Evolutionary conservation across 306 rosid genomes (phyloP), one percentile per base, ranked within the genome.

Genomic region (Datisca glomerata): DNA sequence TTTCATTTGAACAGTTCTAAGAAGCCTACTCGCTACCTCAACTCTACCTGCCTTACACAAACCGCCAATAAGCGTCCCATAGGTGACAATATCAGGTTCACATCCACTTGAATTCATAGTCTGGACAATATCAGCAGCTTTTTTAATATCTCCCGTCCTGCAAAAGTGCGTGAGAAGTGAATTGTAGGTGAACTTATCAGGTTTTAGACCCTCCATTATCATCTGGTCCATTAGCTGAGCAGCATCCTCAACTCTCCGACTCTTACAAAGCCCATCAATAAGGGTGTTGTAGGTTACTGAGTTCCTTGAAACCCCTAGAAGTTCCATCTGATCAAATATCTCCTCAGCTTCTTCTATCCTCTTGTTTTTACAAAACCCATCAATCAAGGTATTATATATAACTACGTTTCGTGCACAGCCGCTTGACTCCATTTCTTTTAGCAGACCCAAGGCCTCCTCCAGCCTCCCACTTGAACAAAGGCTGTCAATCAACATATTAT

Each of bases 281-380:
- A 89, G 86, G 8, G 79, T 72, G 60, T 89, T 89, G 61, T 89
- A 89, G 13, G 86, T 77, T 44, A 83, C 73, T 1, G 93, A 60
- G 56, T 72, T 73, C 71, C 93, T 83, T 1, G 95, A 89, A 59
- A 83, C 78, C 48, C 95, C 97, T 6, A 60, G 74, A 49, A 89
- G 70, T 56, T 89, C 97, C 95, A 89, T 89, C 73, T 74, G 80
- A 64, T 89, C 97, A 56, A 89, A 89, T 53, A 89, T 70, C 51
- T 80, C 95, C 56, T 89, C 95, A 4, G 93, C 95, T 24, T 74
- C 91, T 56, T 49, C 79, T 45, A 83, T 63, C 71, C 79, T 72
- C 57, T 55, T 70, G 69, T 71, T 72, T 65, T 83, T 83, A 66
- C 95, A 83, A 32, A 89, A 66, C 44, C 97, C 97, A 56, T 74